A percentile compares a stretch with the other conserved stretches of the same genome.
phyloP scores from a whole-genome alignment of 1,139 yeast species.

The Geotrichum citri-aurantii region DNA sequence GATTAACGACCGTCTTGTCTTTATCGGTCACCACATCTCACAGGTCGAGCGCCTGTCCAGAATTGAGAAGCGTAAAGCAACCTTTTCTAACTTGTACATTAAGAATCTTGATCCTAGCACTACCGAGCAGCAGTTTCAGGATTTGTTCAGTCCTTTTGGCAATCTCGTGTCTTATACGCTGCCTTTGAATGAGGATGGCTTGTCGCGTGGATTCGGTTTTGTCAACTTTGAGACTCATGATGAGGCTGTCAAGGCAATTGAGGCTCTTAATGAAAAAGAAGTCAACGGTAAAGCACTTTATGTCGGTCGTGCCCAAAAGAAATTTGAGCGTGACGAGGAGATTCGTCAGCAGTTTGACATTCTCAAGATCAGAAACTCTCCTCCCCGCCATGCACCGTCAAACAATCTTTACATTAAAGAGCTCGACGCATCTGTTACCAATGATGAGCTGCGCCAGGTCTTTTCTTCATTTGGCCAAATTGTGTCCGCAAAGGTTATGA shows the following conservation, averaged over 20 bases:
- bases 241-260: slow-evolving; percentile 76
- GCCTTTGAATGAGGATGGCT: slow-evolving; percentile 71
- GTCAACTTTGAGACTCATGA: slow-evolving; percentile 76
- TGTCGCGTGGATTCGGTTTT: slow-evolving; percentile 85
- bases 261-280: slow-evolving; percentile 69
- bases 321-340: slow-evolving; percentile 83
- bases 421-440: slow-evolving; percentile 76
- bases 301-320: slow-evolving; percentile 93
- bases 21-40: slow-evolving; percentile 80
- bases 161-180: slow-evolving; percentile 56
- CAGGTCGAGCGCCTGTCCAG: slow-evolving; percentile 82
- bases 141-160: slow-evolving; percentile 46
- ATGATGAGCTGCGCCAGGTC: slow-evolving; percentile 73
- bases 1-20: slow-evolving; percentile 77
- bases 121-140: slow-evolving; percentile 13
- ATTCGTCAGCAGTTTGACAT: slow-evolving; percentile 63
- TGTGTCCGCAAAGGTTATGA: slow-evolving; percentile 88
- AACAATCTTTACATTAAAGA: slow-evolving; percentile 82
- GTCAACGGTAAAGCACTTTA: slow-evolving; percentile 68
- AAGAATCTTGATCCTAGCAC: slow-evolving; percentile 57
- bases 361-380: not conserved
- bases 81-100: slow-evolving; percentile 81
- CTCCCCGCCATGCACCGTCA: slow-evolving; percentile 34
- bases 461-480: slow-evolving; percentile 82
- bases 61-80: slow-evolving; percentile 73